Base-by-base conservation (phyloP, 345 rosid genomes). In the Linum lewisii region DNA sequence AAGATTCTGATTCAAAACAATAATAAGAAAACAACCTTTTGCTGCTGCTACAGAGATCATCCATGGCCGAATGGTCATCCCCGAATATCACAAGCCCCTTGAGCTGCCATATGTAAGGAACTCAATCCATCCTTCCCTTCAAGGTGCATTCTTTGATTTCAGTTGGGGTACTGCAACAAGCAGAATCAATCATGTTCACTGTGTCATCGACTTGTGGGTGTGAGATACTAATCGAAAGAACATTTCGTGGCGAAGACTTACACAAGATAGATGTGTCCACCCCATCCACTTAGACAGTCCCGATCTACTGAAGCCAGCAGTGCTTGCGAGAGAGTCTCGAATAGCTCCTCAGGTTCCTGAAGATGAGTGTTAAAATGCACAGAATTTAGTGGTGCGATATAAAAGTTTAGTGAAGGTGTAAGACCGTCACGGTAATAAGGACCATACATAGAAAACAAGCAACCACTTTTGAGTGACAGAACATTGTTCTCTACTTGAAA, bases 261-360 rank as follows among this genome's bases (percentile, higher is more conserved):
- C 99, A 93, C 91, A 77, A 93, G 75, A 68, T 89, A 93, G 65
- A 89, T 89, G 53, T 86, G 91, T 52, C 97, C 97, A 70, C 99
- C 99, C 99, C 99, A 89, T 51, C 99, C 99, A 79, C 97, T 89
- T 65, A 93, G 72, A 70, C 97, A 93, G 77, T 93, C 99, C 64
- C 95, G 85, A 72, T 89, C 97, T 6, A 93, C 94, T 0, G 99
- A 93, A 47, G 99, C 73, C 21, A 85, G 79, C 23, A 93, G 73
- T 44, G 99, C 99, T 73, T 93, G 99, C 23, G 99, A 87, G 5
- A 89, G 70, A 8, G 85, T 82, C 77, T 93, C 99, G 11, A 81
- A 87, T 66, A 93, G 63, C 58, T 93, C 97, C 69, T 93, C 99
- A 0, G 94, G 72, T 80, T 84, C 97, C 97, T 89, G 87, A 50